phyloP scores from a whole-genome alignment of 495 filamentous ascomycete genomes.

The Talaromyces proteolyticus region DNA sequence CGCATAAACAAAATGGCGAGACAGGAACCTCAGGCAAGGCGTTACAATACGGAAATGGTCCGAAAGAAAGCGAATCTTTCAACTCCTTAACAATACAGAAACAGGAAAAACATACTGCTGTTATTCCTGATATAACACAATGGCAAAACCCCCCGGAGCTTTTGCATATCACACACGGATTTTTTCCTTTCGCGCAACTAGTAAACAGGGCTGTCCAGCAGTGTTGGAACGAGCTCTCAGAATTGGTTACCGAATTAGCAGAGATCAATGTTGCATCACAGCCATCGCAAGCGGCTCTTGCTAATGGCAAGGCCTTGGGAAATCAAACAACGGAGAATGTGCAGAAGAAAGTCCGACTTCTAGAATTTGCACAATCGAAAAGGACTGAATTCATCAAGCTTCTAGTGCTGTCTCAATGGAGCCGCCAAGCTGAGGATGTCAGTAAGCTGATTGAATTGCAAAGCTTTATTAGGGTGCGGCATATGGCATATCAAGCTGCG shows the following conservation, averaged over 20 bases:
- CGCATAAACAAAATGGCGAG: slow-evolving; percentile 11
- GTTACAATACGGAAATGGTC: slow-evolving; percentile 22
- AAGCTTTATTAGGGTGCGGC: slow-evolving; percentile 58
- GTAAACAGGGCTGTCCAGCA: slow-evolving; percentile 74
- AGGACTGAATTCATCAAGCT: slow-evolving; percentile 81
- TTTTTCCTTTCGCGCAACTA: slow-evolving; percentile 62
- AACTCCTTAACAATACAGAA: background rate
- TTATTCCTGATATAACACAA: background rate
- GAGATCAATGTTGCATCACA: slow-evolving; percentile 50
- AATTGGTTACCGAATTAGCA: slow-evolving; percentile 63
- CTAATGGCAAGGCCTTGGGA: slow-evolving; percentile 48
- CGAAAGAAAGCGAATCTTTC: slow-evolving; percentile 6
- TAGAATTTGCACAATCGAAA: slow-evolving; percentile 63
- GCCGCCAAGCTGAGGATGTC: slow-evolving; percentile 67
- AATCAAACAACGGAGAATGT: slow-evolving; percentile 61
- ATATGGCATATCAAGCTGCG: slow-evolving; percentile 47
- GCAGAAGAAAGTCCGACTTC: slow-evolving; percentile 69
- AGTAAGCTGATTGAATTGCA: slow-evolving; percentile 81
- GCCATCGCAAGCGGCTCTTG: slow-evolving; percentile 15
- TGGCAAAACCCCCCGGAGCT: slow-evolving; percentile 65
- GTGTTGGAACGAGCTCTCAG: slow-evolving; percentile 68
- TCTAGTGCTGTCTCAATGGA: slow-evolving; percentile 84
- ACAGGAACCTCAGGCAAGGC: slow-evolving; percentile 19
- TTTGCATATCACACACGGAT: slow-evolving; percentile 69
- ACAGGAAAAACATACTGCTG: background rate